phyloP scores from a whole-genome alignment of 2,329 filamentous ascomycete species.

The Raffaelea ambrosiae region DNA sequence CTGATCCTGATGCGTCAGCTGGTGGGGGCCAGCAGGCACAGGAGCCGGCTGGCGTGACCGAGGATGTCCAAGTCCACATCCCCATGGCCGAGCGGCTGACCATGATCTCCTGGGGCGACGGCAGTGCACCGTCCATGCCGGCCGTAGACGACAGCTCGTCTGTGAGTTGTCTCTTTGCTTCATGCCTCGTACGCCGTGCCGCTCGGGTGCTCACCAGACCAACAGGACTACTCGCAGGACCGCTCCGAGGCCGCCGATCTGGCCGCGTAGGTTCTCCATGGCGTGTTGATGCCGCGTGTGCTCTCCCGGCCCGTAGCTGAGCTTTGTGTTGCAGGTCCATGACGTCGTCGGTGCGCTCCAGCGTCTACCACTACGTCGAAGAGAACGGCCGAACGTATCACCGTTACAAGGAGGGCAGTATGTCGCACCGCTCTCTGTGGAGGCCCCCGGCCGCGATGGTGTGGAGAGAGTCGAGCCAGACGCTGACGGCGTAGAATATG shows the following conservation, averaged over 20 bases:
- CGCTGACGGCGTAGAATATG: conserved; percentile 6
- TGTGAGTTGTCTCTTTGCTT: no score
- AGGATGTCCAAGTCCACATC: conserved; percentile 4
- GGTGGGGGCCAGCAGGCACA: no score
- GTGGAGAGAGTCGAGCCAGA: no score
- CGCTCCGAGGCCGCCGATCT: not conserved
- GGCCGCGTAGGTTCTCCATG: no score
- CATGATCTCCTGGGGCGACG: not conserved
- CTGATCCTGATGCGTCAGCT: no score
- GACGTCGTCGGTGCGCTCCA: conserved; percentile 9
- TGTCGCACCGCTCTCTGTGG: not conserved
- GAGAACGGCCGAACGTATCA: conserved; percentile 14
- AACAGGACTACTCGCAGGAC: no score
- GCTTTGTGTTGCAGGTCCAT: not conserved
- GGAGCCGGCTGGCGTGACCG: no score
- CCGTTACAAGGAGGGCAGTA: conserved; percentile 12
- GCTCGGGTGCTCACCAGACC: no score
- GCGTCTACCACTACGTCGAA: conserved; percentile 12
- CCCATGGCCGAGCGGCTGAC: conserved; percentile 3
- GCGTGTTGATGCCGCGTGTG: no score
- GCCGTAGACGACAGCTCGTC: conserved; percentile 5
- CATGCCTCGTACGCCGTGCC: no score
- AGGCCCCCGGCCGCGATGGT: no score
- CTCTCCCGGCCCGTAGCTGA: not conserved
- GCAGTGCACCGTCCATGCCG: conserved; percentile 3